Percentiles rank a stretch among this genome's conserved stretches.
Conservation (phyloP, 177 flowering plant species). For the Tripterygium wilfordii region DNA sequence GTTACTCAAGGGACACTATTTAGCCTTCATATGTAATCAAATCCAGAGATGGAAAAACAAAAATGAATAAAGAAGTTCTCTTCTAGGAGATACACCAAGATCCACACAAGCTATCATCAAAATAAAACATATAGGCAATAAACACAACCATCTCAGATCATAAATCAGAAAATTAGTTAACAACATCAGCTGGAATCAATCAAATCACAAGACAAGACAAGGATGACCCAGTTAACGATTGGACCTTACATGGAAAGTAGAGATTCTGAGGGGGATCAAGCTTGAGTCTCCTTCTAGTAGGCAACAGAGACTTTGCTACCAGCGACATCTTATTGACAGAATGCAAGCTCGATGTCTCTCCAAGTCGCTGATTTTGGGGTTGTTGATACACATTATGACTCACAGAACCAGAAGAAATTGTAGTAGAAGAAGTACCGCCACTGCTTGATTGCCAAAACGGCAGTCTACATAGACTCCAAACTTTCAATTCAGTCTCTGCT, state of each 20-base stretch:
- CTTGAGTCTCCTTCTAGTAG: constrained; percentile 37
- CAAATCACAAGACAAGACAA: not conserved
- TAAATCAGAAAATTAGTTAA: not conserved
- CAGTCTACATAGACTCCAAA: constrained; percentile 24
- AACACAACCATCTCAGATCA: too few relatives aligned
- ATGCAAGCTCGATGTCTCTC: constrained; percentile 6
- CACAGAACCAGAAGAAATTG: constrained; percentile 10
- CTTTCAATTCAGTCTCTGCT: constrained; percentile 18
- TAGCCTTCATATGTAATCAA: too few relatives aligned
- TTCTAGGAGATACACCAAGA: too few relatives aligned
- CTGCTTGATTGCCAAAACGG: constrained; percentile 27
- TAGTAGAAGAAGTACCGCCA: constrained; percentile 16
- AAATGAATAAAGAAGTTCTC: too few relatives aligned
- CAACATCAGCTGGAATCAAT: not conserved
- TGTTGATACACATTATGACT: too few relatives aligned
- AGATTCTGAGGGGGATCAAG: constrained; percentile 48
- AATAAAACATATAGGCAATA: too few relatives aligned
- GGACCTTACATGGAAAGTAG: constrained; percentile 36
- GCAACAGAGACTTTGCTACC: constrained; percentile 36
- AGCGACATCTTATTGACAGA: constrained; percentile 18
- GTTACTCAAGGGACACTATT: too few relatives aligned
- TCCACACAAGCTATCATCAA: too few relatives aligned
- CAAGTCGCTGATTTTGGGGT: constrained; percentile 4
- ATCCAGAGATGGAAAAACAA: too few relatives aligned
- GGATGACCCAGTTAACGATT: not conserved